A percentile compares a stretch with the other conserved stretches of the same genome.
These are phyloP conservation scores for Sugiyamaella qingdaonensis DNA, from an alignment of 805 yeast genomes.

Conservation along the genomic window DNA sequence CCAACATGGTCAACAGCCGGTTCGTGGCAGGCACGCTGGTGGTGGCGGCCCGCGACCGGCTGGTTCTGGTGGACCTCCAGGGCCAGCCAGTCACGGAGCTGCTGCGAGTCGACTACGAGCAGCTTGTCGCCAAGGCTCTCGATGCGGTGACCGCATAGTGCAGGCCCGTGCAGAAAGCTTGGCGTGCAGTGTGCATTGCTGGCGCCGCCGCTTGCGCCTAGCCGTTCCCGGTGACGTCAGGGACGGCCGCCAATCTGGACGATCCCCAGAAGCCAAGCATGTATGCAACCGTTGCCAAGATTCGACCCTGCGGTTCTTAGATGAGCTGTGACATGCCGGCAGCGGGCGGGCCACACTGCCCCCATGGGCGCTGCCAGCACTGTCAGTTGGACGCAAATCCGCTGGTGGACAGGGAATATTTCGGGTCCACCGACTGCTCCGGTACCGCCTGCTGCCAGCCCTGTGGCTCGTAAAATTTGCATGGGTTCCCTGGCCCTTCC, in stretches of 20 bases:
- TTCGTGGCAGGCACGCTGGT: conserved; percentile 5
- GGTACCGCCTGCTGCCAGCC: too few species aligned
- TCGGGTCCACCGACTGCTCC: too few species aligned
- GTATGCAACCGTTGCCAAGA: conserved; percentile 6
- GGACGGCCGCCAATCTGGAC: not conserved
- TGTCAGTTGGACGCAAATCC: too few species aligned
- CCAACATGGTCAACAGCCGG: conserved; percentile 1
- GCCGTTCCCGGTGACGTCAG: conserved; percentile 3
- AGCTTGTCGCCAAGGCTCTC: not conserved
- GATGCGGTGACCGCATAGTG: not conserved
- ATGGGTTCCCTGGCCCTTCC: too few species aligned
- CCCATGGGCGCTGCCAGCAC: too few species aligned
- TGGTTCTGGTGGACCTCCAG: not conserved
- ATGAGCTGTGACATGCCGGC: too few species aligned
- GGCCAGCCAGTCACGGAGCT: not conserved
- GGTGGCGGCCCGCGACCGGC: not conserved
- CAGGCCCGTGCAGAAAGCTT: not conserved
- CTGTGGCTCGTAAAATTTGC: too few species aligned
- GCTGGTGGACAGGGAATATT: too few species aligned
- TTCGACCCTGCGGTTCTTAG: not conserved
- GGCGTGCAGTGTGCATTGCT: not conserved
- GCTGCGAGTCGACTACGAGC: conserved; percentile 1
- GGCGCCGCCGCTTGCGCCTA: not conserved
- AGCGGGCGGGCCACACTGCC: too few species aligned
- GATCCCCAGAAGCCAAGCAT: not conserved